Percentiles rank a stretch among this genome's conserved stretches.
Evolutionary conservation across 257 asterid genomes (phyloP).

Genomic region (Ocimum tenuiflorum): DNA sequence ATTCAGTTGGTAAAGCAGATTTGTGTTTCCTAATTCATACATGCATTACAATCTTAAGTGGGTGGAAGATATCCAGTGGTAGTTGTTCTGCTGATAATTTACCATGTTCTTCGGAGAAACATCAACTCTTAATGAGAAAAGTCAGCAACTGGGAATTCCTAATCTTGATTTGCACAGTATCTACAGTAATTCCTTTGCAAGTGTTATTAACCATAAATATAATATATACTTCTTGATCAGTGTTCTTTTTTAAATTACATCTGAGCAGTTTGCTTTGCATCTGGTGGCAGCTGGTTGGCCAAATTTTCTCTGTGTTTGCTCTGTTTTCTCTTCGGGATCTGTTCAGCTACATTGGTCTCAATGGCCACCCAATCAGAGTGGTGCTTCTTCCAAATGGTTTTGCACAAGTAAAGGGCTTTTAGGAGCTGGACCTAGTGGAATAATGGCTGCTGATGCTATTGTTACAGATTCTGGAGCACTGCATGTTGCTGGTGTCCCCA

Average conservation of each 20-base stretch:
- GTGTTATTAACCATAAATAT: neutral
- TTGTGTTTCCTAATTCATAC: neutral
- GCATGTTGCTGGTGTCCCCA: conserved; percentile 99
- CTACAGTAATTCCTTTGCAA: neutral
- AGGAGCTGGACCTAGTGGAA: conserved; percentile 99
- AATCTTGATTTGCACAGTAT: neutral
- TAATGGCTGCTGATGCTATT: conserved; percentile 99
- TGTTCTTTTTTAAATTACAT: neutral
- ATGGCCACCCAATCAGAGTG: conserved; percentile 82
- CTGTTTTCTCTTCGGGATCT: conserved; percentile 96
- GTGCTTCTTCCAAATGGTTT: conserved; percentile 80
- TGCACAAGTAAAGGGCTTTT: conserved; percentile 93
- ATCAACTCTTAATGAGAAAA: neutral
- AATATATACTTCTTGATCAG: neutral
- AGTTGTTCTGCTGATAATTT: neutral
- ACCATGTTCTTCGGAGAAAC: neutral
- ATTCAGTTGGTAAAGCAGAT: neutral
- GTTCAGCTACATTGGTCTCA: conserved; percentile 98
- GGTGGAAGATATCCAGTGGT: neutral
- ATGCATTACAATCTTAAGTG: conserved; percentile 11
- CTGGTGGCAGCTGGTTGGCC: conserved; percentile 94
- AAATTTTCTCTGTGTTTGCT: conserved; percentile 92
- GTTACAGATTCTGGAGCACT: conserved; percentile 95
- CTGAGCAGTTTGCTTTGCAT: conserved; percentile 24
- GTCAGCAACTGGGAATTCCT: neutral